Base-by-base conservation (phyloP, 148 eudicot species). In the Camellia sinensis region DNA sequence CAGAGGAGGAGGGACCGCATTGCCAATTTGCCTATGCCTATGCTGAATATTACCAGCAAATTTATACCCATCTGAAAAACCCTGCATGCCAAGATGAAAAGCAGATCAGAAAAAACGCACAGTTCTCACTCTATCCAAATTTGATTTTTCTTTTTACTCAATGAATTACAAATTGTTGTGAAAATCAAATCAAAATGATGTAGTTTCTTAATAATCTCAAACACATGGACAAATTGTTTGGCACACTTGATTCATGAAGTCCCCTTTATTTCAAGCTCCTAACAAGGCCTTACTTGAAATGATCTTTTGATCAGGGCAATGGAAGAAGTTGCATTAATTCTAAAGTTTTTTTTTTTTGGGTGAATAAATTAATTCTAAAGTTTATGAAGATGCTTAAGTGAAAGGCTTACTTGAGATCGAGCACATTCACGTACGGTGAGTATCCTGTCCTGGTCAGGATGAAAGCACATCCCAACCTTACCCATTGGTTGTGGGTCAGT, bases 401-500 rank as follows among this genome's bases (percentile, higher is more conserved):
- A 77, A 43, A 53, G 57, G 19, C 90, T 87, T 89, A 91, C 99
- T 80, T 95, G 99, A 77, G 94, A 93, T 2, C 99, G 90, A 83
- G 99, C 99, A 89, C 97, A 95, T 83, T 93, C 97, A 54, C 97
- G 97, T 22, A 95, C 99, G 19, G 99, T 93, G 43, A 95, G 91
- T 44, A 95, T 95, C 78, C 99, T 87, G 76, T 95, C 97, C 83
- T 93, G 97, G 56, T 93, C 97, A 40, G 99, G 99, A 68, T 95
- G 99, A 88, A 95, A 95, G 87, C 99, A 95, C 99, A 93, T 95
- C 73, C 97, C 99, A 45, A 95, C 99, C 84, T 95, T 93, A 54
- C 97, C 99, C 99, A 95, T 95, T 19, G 99, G 97, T 70, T 93
- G 99, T 45, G 97, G 99, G 65, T 95, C 99, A 41, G 97, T 95